Evolutionary conservation across 345 rosid genomes (phyloP).

Genomic region (Gossypium raimondii): DNA sequence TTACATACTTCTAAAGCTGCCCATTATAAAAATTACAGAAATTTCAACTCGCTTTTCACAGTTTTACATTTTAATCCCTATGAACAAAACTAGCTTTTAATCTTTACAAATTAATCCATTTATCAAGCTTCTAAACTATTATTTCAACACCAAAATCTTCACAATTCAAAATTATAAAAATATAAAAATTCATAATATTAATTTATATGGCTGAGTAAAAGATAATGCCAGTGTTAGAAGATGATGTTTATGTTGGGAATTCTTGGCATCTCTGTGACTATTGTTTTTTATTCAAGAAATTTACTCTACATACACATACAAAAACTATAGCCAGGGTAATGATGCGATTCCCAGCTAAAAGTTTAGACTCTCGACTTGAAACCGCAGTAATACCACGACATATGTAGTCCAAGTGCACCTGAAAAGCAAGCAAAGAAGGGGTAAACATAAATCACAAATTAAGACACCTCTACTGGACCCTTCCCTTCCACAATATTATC

Average conservation of each 20-base stretch:
- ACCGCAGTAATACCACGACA: conserved; percentile 73
- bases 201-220: conserved; percentile 64
- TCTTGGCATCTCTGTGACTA: no score
- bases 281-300: no score
- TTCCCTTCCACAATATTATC: conserved; percentile 80
- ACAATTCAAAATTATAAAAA: no score
- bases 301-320: background rate
- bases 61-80: no score
- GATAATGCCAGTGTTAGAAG: background rate
- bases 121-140: no score
- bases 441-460: background rate
- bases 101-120: no score
- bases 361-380: conserved; percentile 90
- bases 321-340: conserved; percentile 56
- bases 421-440: background rate
- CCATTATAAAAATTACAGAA: no score
- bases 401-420: conserved; percentile 86
- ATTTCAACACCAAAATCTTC: no score
- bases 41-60: no score
- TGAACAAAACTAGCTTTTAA: no score
- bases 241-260: background rate
- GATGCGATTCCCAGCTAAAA: conserved; percentile 81
- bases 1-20: no score
- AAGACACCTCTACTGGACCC: conserved; percentile 62
- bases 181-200: conserved; percentile 6